These are phyloP conservation scores for Alternaria conjuncta DNA, from an alignment of 2,329 filamentous ascomycete genomes.

Conservation along the genomic window DNA sequence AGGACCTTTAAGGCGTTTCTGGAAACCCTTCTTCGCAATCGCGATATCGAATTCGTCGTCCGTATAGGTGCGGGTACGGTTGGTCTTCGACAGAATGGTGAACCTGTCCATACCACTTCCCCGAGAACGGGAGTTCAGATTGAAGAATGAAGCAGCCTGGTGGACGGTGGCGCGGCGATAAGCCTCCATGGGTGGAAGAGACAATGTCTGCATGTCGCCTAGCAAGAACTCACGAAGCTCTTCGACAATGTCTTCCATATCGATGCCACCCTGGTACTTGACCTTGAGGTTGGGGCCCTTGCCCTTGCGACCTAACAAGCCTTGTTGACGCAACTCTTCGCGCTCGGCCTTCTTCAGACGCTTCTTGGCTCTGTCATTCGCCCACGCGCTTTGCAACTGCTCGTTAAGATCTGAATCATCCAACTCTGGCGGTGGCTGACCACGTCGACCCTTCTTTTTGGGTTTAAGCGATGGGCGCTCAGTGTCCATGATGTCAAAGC, in stretches of 20 bases:
- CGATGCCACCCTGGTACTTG: conserved; percentile 78
- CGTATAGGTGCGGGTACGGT: conserved; percentile 67
- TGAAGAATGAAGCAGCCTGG: conserved; percentile 75
- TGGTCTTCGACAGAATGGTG: conserved; percentile 77
- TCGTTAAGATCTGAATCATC: conserved; percentile 54
- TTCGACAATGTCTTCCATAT: conserved; percentile 70
- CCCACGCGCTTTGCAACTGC: conserved; percentile 51
- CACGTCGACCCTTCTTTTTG: conserved; percentile 68
- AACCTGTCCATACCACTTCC: conserved; percentile 76
- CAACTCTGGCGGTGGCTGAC: conserved; percentile 55
- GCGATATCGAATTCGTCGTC: conserved; percentile 60
- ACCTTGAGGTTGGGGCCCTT: conserved; percentile 61
- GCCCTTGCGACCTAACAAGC: conserved; percentile 53
- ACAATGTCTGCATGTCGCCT: conserved; percentile 67
- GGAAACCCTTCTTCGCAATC: conserved; percentile 55
- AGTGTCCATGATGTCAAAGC: conserved; percentile 87
- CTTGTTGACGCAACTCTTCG: conserved; percentile 53
- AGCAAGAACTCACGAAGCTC: conserved; percentile 77
- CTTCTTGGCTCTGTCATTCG: conserved; percentile 55
- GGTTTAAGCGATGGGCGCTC: conserved; percentile 71
- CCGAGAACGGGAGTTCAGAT: conserved; percentile 82
- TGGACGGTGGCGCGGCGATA: conserved; percentile 79
- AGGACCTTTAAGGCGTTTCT: conserved; percentile 47
- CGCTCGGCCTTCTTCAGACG: conserved; percentile 56
- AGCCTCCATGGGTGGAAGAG: conserved; percentile 85